These are phyloP conservation scores for Thalia dealbata DNA, from an alignment of 176 grass and related monocot genomes.

Conservation along the genomic window DNA sequence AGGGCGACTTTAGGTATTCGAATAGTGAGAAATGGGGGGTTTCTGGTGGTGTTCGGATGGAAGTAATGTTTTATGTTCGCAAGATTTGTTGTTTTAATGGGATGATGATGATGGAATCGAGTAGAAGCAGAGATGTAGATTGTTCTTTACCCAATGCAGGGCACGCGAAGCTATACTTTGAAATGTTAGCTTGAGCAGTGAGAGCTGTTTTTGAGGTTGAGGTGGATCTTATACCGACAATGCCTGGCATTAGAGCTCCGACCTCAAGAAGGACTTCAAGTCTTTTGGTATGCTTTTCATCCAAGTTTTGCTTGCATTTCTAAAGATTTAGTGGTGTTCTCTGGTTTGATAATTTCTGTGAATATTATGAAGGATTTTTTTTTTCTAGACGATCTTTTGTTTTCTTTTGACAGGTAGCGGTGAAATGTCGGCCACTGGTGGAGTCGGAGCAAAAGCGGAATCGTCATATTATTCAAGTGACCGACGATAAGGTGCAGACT, in stretches of 20 bases:
- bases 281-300: constrained; percentile 43
- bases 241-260: constrained; percentile 87
- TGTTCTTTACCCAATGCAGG: background rate
- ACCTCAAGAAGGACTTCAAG: constrained; percentile 78
- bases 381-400: background rate
- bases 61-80: background rate
- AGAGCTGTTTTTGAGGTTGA: background rate
- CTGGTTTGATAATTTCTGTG: background rate
- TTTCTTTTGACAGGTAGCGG: constrained; percentile 46
- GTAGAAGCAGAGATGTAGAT: too few relatives aligned
- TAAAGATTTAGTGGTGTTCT: background rate
- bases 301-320: background rate
- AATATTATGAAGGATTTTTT: background rate
- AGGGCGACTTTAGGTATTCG: background rate
- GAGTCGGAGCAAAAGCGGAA: constrained; percentile 45
- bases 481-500: constrained; percentile 62
- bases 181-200: too few relatives aligned
- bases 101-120: background rate
- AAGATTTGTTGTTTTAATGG: background rate
- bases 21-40: background rate
- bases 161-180: background rate
- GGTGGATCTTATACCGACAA: constrained; percentile 16
- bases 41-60: background rate
- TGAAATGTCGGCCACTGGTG: constrained; percentile 87
- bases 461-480: constrained; percentile 96